Evolutionary conservation across 176 grass and related monocot genomes (phyloP), one percentile per base, ranked within the genome.

Genomic region (Chrysopogon serrulatus): DNA sequence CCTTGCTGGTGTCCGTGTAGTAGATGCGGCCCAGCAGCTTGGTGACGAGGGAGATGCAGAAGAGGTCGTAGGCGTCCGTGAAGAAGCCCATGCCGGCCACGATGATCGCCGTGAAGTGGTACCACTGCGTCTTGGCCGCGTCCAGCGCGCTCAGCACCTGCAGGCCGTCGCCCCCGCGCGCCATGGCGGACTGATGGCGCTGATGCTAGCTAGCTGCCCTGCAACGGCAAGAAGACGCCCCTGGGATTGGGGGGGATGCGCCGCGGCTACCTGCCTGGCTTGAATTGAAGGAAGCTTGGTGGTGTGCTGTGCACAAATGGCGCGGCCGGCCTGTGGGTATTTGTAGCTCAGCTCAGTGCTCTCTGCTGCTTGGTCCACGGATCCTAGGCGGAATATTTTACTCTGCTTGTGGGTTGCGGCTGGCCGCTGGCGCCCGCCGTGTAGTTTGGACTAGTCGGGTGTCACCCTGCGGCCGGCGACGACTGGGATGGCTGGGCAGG

Each of bases 21-120:
- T 95, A 95, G 59, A 92, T 61, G 54, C 93, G 90, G 23, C 93
- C 90, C 10, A 95, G 87, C 1, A 89, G 84, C 90, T 95, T 95
- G 49, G 90, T 84, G 45, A 97, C 87, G 43, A 92, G 74, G 28
- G 89, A 92, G 79, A 97, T 93, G 81, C 84, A 91, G 87, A 97
- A 97, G 73, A 97, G 92, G 78, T 97, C 94, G 68, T 97, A 97
- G 23, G 92, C 92, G 57, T 97, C 94, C 0, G 94, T 97, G 85
- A 97, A 94, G 87, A 97, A 97, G 45, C 94, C 94, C 94, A 97
- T 97, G 23, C 94, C 94, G n/a, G 94, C 92, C 8, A 97, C 72
- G 13, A 97, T 83, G 86, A 97, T 94, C 16, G 92, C 89, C 68
- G 86, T 86, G 76, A 97, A 94, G 73, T 97, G 94, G 76, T 94